A percentile compares a stretch with the other conserved stretches of the same genome.
These are phyloP conservation scores for Paramecium biaurelia DNA, from an alignment of 73 alveolate species.

Conservation along the genomic window DNA sequence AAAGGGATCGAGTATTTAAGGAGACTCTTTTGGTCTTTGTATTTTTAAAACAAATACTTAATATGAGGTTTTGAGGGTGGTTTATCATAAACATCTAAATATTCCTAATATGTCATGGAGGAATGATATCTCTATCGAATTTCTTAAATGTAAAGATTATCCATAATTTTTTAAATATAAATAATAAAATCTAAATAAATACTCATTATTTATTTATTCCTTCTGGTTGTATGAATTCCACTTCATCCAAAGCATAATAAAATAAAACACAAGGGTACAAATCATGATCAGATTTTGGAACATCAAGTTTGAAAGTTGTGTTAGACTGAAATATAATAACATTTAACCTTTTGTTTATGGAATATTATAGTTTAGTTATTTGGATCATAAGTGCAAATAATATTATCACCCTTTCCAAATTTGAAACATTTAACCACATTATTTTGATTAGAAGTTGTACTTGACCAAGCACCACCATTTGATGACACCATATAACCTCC, in stretches of 20 bases:
- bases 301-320: not conserved
- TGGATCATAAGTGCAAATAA: constrained; percentile 53
- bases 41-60: not conserved
- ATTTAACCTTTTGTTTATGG: not conserved
- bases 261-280: constrained; percentile 63
- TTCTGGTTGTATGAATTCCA: constrained; percentile 58
- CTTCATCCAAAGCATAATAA: constrained; percentile 65
- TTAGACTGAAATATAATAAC: not conserved
- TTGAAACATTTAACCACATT: constrained; percentile 60
- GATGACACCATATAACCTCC: constrained; percentile 37
- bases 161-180: not conserved
- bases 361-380: not conserved
- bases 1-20: not conserved
- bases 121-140: constrained; percentile 1
- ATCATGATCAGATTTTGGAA: constrained; percentile 23
- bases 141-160: not conserved
- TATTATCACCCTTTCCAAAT: constrained; percentile 36
- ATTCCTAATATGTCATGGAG: not conserved
- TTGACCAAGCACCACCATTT: constrained; percentile 60
- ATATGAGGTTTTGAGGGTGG: constrained; percentile 11
- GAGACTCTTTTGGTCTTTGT: constrained; percentile 46
- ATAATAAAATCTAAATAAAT: constrained; percentile 4
- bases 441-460: constrained; percentile 18
- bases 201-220: constrained; percentile 8
- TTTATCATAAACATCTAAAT: constrained; percentile 10